Conservation (phyloP, 208 protist genomes). For the Trypanosoma boissoni region DNA sequence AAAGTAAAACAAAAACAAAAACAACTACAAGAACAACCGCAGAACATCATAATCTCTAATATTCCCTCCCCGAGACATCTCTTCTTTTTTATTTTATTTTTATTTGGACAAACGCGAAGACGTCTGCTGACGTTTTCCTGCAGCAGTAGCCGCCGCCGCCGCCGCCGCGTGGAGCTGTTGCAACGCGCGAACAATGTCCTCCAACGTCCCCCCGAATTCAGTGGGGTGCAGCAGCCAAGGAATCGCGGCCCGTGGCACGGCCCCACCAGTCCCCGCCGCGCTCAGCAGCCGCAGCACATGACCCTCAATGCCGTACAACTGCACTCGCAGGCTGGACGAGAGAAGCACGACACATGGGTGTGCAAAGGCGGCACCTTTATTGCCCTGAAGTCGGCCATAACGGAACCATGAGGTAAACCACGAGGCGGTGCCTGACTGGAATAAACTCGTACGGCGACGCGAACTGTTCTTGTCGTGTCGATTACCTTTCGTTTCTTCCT, state of each 20-base stretch:
- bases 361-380: constrained; percentile 12
- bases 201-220: too few relatives aligned
- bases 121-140: too few relatives aligned
- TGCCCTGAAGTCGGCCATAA: not conserved
- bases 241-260: not conserved
- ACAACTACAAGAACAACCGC: too few relatives aligned
- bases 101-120: too few relatives aligned
- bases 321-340: not conserved
- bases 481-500: not conserved
- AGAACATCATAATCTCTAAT: too few relatives aligned
- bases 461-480: not conserved
- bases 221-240: constrained; percentile 2
- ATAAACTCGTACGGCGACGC: not conserved
- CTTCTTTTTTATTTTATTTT: too few relatives aligned
- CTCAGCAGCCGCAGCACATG: constrained; percentile 11
- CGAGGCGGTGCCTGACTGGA: constrained; percentile 1
- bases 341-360: constrained; percentile 23
- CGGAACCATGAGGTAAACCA: constrained; percentile 26
- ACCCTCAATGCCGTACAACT: constrained; percentile 16
- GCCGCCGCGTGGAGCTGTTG: too few relatives aligned
- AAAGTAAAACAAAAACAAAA: too few relatives aligned
- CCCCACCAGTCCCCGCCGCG: not conserved
- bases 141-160: too few relatives aligned
- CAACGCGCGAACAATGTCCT: too few relatives aligned
- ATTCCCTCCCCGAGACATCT: too few relatives aligned